Conservation (phyloP, 2,329 filamentous ascomycete species). For the Xylariomycetidae sp. region DNA sequence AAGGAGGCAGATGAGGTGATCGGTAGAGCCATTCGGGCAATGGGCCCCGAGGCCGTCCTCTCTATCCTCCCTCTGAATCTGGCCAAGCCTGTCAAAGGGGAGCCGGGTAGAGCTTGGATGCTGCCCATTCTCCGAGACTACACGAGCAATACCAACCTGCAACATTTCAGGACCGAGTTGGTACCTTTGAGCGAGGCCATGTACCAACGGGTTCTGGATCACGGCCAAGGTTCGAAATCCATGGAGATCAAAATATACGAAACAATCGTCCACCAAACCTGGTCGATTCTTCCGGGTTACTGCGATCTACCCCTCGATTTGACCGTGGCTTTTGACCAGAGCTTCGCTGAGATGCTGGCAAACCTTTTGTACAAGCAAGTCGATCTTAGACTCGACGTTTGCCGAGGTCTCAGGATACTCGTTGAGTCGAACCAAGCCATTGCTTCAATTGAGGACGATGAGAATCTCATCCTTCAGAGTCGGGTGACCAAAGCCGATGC, state of each 20-base stretch:
- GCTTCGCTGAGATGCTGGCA: slow-evolving; percentile 82
- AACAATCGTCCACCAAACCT: slow-evolving; percentile 90
- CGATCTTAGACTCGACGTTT: slow-evolving; percentile 80
- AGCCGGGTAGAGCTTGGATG: slow-evolving; percentile 89
- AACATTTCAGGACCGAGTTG: slow-evolving; percentile 80
- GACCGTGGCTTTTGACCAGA: slow-evolving; percentile 70
- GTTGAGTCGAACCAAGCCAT: slow-evolving; percentile 90
- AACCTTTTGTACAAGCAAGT: slow-evolving; percentile 91
- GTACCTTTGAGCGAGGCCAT: slow-evolving; percentile 84
- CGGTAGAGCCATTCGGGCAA: slow-evolving; percentile 78
- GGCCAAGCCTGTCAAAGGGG: slow-evolving; percentile 64
- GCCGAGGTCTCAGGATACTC: slow-evolving; percentile 75
- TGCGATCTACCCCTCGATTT: slow-evolving; percentile 87
- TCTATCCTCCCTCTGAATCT: slow-evolving; percentile 82
- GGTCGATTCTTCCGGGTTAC: slow-evolving; percentile 89
- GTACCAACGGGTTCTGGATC: slow-evolving; percentile 82
- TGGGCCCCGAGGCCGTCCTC: slow-evolving; percentile 83
- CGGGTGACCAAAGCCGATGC: slow-evolving; percentile 71
- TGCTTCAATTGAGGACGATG: slow-evolving; percentile 59
- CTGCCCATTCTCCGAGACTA: slow-evolving; percentile 85
- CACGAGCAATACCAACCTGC: slow-evolving; percentile 79
- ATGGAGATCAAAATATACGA: slow-evolving; percentile 94
- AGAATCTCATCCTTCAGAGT: slow-evolving; percentile 70
- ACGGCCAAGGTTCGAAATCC: slow-evolving; percentile 77
- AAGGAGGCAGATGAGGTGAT: slow-evolving; percentile 91